These are phyloP conservation scores for Hanseniaspora thailandica DNA, from an alignment of 805 yeast species.

Conservation along the genomic window DNA sequence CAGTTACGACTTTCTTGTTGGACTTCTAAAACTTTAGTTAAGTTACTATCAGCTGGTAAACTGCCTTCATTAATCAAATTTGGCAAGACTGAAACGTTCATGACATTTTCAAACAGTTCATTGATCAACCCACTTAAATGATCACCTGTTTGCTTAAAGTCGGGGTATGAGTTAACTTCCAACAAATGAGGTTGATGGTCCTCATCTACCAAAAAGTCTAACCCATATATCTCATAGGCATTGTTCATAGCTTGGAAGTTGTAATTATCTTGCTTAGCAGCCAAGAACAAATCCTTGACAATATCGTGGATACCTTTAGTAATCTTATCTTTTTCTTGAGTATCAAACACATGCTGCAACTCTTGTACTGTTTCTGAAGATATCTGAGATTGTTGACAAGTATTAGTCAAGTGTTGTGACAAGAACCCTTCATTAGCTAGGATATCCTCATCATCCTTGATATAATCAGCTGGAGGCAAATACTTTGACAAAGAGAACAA, in stretches of 20 bases:
- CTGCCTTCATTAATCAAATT: constrained; percentile 26
- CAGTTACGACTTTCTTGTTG: constrained; percentile 16
- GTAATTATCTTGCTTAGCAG: constrained; percentile 70
- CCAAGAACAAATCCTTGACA: constrained; percentile 60
- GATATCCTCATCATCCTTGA: constrained; percentile 24
- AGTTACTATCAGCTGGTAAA: constrained; percentile 18
- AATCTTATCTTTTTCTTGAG: constrained; percentile 32
- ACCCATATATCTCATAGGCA: constrained; percentile 78
- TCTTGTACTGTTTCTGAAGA: constrained; percentile 41
- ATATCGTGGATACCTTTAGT: constrained; percentile 47
- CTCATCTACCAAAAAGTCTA: constrained; percentile 69
- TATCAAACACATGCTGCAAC: constrained; percentile 33
- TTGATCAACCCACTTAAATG: constrained; percentile 54
- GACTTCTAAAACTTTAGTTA: constrained; percentile 36
- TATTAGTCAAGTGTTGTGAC: constrained; percentile 80
- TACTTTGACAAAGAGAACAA: constrained; percentile 60
- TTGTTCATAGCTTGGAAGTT: constrained; percentile 73
- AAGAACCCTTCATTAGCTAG: constrained; percentile 34
- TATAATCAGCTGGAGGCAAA: constrained; percentile 14
- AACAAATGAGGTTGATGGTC: constrained; percentile 46
- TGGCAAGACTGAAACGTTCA: constrained; percentile 40
- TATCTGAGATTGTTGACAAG: constrained; percentile 64
- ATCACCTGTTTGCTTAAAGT: constrained; percentile 88
- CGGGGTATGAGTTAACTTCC: constrained; percentile 91
- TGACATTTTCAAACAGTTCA: constrained; percentile 51